Conservation (phyloP, 768 basidiomycete species). For the Lactarius psammicola region DNA sequence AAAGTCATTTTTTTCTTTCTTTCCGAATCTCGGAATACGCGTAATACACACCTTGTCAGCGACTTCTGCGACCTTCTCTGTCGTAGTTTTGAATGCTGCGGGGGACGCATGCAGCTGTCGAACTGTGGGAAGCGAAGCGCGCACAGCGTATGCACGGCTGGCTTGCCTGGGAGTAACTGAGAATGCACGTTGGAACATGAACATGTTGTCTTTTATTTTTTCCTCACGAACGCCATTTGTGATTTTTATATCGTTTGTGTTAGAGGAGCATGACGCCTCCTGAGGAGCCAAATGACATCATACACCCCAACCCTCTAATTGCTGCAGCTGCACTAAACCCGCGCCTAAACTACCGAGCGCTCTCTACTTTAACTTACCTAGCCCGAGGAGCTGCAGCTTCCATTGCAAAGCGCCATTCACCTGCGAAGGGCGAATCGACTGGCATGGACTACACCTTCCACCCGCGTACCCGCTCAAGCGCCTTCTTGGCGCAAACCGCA, state of each 20-base stretch:
- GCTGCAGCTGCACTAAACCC: too few species aligned
- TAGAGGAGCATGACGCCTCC: not conserved
- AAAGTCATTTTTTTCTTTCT: too few species aligned
- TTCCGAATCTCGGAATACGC: too few species aligned
- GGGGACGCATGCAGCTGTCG: constrained; percentile 21
- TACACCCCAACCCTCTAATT: not conserved
- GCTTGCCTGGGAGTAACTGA: constrained; percentile 1
- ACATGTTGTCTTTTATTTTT: not conserved
- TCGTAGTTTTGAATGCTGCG: constrained; percentile 4
- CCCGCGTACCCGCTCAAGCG: constrained; percentile 35
- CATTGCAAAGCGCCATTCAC: too few species aligned
- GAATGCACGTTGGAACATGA: constrained; percentile 17
- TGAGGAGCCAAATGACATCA: constrained; percentile 16
- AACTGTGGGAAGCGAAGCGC: not conserved
- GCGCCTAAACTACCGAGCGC: too few species aligned
- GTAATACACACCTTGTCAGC: constrained; percentile 24
- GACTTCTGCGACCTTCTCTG: constrained; percentile 24
- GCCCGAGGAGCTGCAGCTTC: too few species aligned
- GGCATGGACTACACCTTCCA: not conserved
- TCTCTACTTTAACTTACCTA: too few species aligned
- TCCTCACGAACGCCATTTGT: not conserved
- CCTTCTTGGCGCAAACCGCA: constrained; percentile 45
- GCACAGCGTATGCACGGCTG: constrained; percentile 1
- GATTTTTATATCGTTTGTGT: not conserved
- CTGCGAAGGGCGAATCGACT: too few species aligned